phyloP scores from a whole-genome alignment of 2,329 filamentous ascomycete genomes.

The Aspergillus phoenicis region DNA sequence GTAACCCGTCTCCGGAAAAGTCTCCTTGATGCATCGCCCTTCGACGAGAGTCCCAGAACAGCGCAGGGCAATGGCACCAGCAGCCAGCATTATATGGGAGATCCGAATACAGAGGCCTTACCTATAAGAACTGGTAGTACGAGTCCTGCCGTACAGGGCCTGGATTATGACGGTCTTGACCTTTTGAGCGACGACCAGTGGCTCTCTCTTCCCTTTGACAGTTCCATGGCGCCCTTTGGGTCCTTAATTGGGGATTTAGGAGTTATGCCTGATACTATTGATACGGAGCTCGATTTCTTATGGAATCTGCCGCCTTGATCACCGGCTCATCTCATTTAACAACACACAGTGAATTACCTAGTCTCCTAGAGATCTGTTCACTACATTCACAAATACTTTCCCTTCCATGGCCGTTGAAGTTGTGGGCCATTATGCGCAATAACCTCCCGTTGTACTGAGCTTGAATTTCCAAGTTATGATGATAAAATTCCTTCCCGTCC shows the following conservation, averaged over 20 bases:
- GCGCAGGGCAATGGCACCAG: background rate
- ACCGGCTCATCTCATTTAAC: too few species aligned
- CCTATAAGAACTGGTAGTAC: background rate
- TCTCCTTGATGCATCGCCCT: background rate
- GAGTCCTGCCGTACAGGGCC: background rate
- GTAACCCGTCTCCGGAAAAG: background rate
- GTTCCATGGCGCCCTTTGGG: background rate
- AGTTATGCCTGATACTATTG: background rate
- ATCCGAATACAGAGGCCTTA: background rate
- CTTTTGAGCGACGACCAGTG: background rate
- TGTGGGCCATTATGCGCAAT: too few species aligned
- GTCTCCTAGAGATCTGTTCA: too few species aligned
- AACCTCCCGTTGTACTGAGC: too few species aligned
- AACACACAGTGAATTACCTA: too few species aligned
- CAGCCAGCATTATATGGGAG: background rate
- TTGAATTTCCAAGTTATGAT: too few species aligned
- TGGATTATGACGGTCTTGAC: background rate
- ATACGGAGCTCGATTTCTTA: background rate
- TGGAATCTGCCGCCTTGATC: background rate
- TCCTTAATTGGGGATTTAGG: background rate
- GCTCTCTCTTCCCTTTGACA: background rate
- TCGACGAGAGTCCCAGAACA: too few species aligned
- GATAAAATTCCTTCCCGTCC: too few species aligned
- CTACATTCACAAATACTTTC: too few species aligned
- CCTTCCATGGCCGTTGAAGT: too few species aligned